Evolutionary conservation across 2,329 filamentous ascomycete species (phyloP), one percentile per base, ranked within the genome.

Genomic region (Alternaria sp.): DNA sequence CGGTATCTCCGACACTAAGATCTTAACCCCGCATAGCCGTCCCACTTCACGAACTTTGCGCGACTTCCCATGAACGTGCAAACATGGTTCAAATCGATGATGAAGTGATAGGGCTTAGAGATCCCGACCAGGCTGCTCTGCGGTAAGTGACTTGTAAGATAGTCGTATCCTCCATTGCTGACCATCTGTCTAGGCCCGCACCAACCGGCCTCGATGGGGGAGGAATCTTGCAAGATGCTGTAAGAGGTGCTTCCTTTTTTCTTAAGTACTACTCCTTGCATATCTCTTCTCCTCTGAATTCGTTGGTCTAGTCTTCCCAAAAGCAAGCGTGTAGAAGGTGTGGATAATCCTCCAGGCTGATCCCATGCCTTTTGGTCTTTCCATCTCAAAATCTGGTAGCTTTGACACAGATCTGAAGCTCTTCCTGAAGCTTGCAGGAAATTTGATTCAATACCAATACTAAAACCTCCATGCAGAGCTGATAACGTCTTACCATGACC

Each of bases 401-500:
- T 9, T 24, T 14, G 9, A 24, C 14, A 11, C 21, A 14, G 3
- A 40, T 17, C 3, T 24, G 21, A 6, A 24, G 21, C 21, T 24
- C 2, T 24, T 24, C 11, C 24, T 3, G 3, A 7, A 14, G 5
- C 5, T 24, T 13, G 11, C 17, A 14, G 9, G 21, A 5, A 3
- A 36, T 50, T 34, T 48, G 53, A 23, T n/a, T 41, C 7, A n/a
- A n/a, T 13, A 28, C 13, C 8, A 33, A 33, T 33, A 33, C 29
- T 31, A 5, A 42, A 34, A 56, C 10, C 13, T 36, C 13, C 21
- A 31, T 28, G 13, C 21, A 76, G 73, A 74, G 13, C 83, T 93
- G 23, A 84, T 94, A 62, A 82, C 80, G 10, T 86, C 83, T n/a
- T 93, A 91, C 77, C 86, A 90, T 70, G 90, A 92, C 65, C 84